Evolutionary conservation across 2,329 filamentous ascomycete genomes (phyloP).

Genomic region (Talaromyces funiculosus): DNA sequence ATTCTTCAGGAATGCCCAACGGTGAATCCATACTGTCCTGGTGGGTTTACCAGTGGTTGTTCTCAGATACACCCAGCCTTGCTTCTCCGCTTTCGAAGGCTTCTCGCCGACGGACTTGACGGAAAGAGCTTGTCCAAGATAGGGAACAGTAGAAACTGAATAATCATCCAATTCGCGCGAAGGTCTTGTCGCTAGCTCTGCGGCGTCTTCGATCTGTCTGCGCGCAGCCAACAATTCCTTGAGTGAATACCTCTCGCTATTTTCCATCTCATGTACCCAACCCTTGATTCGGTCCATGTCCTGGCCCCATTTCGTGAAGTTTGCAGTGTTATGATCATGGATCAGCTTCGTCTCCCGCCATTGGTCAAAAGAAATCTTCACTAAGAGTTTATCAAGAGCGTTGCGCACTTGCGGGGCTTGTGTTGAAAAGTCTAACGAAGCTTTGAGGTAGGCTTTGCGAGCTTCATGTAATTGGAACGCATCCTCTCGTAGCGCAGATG

Average conservation of each 20-base stretch:
- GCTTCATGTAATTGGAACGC: conserved; percentile 94
- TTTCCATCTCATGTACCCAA: conserved; percentile 93
- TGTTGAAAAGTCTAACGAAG: conserved; percentile 89
- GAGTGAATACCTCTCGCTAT: conserved; percentile 75
- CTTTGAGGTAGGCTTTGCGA: conserved; percentile 81
- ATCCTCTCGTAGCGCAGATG: conserved; percentile 84
- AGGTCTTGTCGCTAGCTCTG: conserved; percentile 65
- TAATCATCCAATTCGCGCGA: conserved; percentile 93
- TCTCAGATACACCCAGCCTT: conserved; percentile 87
- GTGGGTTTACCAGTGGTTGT: conserved; percentile 82
- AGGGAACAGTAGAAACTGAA: conserved; percentile 81
- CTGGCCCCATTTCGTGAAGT: conserved; percentile 60
- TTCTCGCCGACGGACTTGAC: conserved; percentile 49
- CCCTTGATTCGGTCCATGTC: conserved; percentile 90
- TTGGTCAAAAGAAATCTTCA: conserved; percentile 76
- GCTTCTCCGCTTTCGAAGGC: conserved; percentile 62
- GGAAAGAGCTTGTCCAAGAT: conserved; percentile 66
- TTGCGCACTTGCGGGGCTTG: conserved; percentile 79
- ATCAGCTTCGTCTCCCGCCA: conserved; percentile 78
- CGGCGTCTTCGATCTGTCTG: conserved; percentile 73
- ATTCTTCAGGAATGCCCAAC: conserved; percentile 94
- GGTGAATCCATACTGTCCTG: conserved; percentile 78
- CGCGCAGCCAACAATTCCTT: conserved; percentile 73
- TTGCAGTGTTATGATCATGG: conserved; percentile 57
- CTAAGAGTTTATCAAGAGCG: conserved; percentile 77